A percentile compares a stretch with the other conserved stretches of the same genome.
Conservation (phyloP, 2,329 filamentous ascomycete genomes). For the Calonectria montana region DNA sequence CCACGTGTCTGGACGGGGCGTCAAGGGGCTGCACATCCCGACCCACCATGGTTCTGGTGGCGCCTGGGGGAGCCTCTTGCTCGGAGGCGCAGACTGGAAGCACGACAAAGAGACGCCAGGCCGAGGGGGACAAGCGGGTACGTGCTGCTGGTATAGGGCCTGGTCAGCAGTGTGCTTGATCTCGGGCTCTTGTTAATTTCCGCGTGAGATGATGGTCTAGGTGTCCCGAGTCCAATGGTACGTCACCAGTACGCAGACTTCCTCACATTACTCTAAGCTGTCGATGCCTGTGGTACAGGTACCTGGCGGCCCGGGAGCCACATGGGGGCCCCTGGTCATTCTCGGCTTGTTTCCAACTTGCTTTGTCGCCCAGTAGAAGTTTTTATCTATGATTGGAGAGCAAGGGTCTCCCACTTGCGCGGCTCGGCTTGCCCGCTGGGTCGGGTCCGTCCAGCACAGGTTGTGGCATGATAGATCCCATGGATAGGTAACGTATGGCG, state of each 20-base stretch:
- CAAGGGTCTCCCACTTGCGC: too few relatives aligned
- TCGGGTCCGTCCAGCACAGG: too few relatives aligned
- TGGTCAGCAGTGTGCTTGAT: slow-evolving; percentile 26
- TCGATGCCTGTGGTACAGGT: slow-evolving; percentile 19
- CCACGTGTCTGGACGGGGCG: slow-evolving; percentile 26
- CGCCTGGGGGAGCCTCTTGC: too few relatives aligned
- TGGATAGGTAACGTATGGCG: too few relatives aligned
- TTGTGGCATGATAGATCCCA: too few relatives aligned
- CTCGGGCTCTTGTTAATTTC: slow-evolving; percentile 27
- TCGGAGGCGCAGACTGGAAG: not conserved
- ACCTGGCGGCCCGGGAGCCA: slow-evolving; percentile 23
- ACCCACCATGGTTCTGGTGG: slow-evolving; percentile 34
- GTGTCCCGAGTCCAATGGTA: slow-evolving; percentile 19
- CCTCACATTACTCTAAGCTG: slow-evolving; percentile 21
- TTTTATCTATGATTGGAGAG: too few relatives aligned
- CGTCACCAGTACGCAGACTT: slow-evolving; percentile 37
- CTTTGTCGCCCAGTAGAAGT: slow-evolving; percentile 21
- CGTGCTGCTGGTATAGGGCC: slow-evolving; percentile 9
- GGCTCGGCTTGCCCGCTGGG: too few relatives aligned
- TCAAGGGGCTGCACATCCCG: slow-evolving; percentile 36
- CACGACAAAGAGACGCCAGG: slow-evolving; percentile 3
- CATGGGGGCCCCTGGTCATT: slow-evolving; percentile 15
- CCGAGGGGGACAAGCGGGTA: slow-evolving; percentile 1
- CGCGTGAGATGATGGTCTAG: slow-evolving; percentile 17
- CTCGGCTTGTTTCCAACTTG: slow-evolving; percentile 23